Evolutionary conservation across 306 rosid genomes (phyloP).

Genomic region (Medicago arabica): DNA sequence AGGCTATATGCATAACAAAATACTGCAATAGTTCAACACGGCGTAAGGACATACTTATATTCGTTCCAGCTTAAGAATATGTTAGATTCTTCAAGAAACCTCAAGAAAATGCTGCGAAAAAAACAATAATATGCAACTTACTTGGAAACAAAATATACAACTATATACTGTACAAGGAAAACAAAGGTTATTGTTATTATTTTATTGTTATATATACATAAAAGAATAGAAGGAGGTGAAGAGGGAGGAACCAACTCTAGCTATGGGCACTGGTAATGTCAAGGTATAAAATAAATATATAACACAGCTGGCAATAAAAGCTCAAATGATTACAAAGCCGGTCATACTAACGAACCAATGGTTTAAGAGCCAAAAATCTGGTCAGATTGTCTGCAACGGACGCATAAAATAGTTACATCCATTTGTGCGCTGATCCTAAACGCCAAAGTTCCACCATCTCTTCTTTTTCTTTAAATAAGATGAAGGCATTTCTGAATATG

Average conservation of each 20-base stretch:
- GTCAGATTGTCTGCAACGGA: neutral
- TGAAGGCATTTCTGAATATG: slow-evolving; percentile 56
- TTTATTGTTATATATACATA: neutral
- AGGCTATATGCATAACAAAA: too few species aligned
- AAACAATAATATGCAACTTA: neutral
- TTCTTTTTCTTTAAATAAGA: slow-evolving; percentile 63
- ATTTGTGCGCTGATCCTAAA: slow-evolving; percentile 33
- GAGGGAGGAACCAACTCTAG: slow-evolving; percentile 1
- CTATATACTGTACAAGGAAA: neutral
- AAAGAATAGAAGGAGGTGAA: slow-evolving; percentile 2
- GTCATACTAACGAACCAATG: neutral
- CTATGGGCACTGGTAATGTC: neutral
- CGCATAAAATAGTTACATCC: slow-evolving; percentile 28
- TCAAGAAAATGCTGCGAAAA: neutral
- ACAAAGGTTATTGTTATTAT: neutral
- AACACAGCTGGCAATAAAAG: neutral
- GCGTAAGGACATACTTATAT: neutral
- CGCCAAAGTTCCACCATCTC: slow-evolving; percentile 76
- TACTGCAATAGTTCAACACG: too few species aligned
- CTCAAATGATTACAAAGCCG: neutral
- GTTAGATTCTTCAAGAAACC: neutral
- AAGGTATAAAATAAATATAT: neutral
- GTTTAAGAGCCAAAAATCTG: slow-evolving; percentile 10
- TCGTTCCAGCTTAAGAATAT: neutral
- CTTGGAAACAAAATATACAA: neutral